Percentiles rank a stretch among this genome's conserved stretches.
These are phyloP conservation scores for Neofusicoccum umdonicola DNA, from an alignment of 2,329 filamentous ascomycete genomes.

Conservation along the genomic window DNA sequence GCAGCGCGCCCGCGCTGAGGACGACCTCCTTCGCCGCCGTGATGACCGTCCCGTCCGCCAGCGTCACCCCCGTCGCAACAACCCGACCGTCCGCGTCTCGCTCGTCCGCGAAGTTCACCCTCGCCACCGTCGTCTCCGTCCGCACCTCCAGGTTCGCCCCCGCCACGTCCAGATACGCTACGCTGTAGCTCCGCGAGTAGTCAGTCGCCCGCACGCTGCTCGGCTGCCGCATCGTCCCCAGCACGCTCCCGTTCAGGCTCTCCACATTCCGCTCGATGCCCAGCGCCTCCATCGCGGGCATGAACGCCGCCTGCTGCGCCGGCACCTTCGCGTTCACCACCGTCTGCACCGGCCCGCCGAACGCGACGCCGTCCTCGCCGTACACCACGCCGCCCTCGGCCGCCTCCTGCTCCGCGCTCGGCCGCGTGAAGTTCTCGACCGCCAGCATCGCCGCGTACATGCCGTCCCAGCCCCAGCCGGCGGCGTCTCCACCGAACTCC, in stretches of 20 bases:
- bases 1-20: constrained; percentile 55
- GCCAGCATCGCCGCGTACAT: constrained; percentile 29
- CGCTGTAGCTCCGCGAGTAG: constrained; percentile 51
- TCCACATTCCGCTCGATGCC: constrained; percentile 44
- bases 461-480: neutral
- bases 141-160: constrained; percentile 44
- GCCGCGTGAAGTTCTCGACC: constrained; percentile 31
- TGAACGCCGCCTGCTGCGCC: constrained; percentile 43
- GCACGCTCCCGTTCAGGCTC: constrained; percentile 50
- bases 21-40: constrained; percentile 42
- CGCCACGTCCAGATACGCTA: constrained; percentile 44
- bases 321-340: constrained; percentile 46
- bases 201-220: constrained; percentile 49
- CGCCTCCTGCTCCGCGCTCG: constrained; percentile 17
- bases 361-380: constrained; percentile 29
- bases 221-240: constrained; percentile 52
- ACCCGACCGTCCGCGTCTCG: constrained; percentile 15
- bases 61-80: constrained; percentile 32
- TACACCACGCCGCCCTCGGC: constrained; percentile 19
- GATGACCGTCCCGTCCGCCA: constrained; percentile 30
- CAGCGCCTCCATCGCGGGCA: constrained; percentile 47
- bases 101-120: constrained; percentile 33
- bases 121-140: constrained; percentile 37
- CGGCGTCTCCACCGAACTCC: neutral
- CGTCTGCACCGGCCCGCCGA: constrained; percentile 32